Percentiles rank a stretch among this genome's conserved stretches.
phyloP scores from a whole-genome alignment of 257 asterid species.

The Nicotiana paniculata region DNA sequence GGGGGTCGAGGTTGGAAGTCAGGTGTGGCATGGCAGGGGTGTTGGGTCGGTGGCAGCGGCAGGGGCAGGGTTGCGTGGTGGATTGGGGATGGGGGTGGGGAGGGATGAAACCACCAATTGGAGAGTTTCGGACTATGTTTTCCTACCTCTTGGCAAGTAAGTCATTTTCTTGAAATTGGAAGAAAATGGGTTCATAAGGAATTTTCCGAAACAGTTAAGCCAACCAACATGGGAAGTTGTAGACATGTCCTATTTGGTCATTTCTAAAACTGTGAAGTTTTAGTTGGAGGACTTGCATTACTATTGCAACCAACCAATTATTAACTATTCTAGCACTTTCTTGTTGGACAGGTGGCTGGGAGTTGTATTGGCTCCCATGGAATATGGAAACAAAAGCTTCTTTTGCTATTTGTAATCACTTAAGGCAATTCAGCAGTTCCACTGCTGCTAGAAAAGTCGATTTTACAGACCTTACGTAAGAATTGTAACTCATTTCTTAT shows the following conservation, averaged over 20 bases:
- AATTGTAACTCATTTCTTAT: not conserved
- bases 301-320: not conserved
- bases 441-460: conserved; percentile 37
- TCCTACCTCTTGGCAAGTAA: no score
- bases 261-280: not conserved
- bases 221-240: no score
- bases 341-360: conserved; percentile 38
- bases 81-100: no score
- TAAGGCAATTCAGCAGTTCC: conserved; percentile 47
- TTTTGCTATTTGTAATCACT: conserved; percentile 20
- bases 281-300: not conserved
- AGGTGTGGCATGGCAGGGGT: no score
- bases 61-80: no score
- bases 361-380: conserved; percentile 23
- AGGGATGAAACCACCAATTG: no score
- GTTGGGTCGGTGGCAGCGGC: no score
- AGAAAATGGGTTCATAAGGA: no score
- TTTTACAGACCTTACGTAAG: conserved; percentile 92
- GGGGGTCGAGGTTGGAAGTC: no score
- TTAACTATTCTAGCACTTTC: conserved; percentile 4
- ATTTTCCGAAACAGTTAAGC: no score
- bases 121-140: no score
- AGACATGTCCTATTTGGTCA: not conserved
- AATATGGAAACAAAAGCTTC: conserved; percentile 30
- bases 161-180: no score